A percentile compares a stretch with the other conserved stretches of the same genome.
These are phyloP conservation scores for Dalbergia cultrata DNA, from an alignment of 306 rosid genomes.

Conservation along the genomic window DNA sequence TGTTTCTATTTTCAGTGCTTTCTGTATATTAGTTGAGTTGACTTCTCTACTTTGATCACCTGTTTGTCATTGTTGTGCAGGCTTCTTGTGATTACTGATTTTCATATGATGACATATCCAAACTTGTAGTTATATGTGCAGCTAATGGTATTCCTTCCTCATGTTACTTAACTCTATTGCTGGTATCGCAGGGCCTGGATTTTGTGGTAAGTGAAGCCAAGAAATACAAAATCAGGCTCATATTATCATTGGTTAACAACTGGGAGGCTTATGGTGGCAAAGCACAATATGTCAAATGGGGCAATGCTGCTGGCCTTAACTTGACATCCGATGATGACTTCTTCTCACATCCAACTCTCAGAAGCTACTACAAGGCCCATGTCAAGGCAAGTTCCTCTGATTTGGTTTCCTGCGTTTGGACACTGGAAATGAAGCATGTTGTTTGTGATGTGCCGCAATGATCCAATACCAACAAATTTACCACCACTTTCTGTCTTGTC, in stretches of 20 bases:
- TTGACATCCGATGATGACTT: conserved; percentile 87
- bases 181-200: conserved; percentile 75
- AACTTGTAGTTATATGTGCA: neutral
- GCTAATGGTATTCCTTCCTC: conserved; percentile 23
- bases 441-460: conserved; percentile 2
- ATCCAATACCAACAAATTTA: neutral
- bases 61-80: neutral
- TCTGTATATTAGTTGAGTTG: neutral
- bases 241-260: conserved; percentile 83
- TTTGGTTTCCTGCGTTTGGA: neutral
- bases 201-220: conserved; percentile 91
- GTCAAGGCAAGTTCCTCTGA: conserved; percentile 68
- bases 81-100: neutral
- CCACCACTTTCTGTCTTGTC: conserved; percentile 7
- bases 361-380: conserved; percentile 84
- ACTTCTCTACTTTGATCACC: conserved; percentile 9
- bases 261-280: conserved; percentile 99
- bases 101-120: neutral
- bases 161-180: conserved; percentile 4
- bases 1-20: neutral
- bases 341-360: conserved; percentile 85
- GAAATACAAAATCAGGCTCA: conserved; percentile 85
- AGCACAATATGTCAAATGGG: conserved; percentile 94
- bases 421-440: conserved; percentile 1
- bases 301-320: conserved; percentile 86